phyloP scores from a whole-genome alignment of 805 yeast genomes.

The Debaryomyces hansenii region DNA sequence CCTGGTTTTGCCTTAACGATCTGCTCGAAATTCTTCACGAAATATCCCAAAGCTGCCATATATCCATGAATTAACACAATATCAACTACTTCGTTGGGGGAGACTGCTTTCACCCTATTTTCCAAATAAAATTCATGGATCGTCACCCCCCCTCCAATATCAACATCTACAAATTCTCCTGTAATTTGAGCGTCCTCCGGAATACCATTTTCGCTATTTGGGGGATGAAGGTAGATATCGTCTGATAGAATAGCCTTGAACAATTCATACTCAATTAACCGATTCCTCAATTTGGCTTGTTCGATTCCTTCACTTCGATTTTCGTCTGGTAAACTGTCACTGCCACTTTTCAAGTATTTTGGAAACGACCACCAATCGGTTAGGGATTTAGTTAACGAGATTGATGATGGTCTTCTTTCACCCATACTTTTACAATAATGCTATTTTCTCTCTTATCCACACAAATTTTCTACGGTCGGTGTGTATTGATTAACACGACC shows the following conservation, averaged over 20 bases:
- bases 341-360: constrained; percentile 7
- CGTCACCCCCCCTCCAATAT: constrained; percentile 24
- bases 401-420: constrained; percentile 13
- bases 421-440: neutral
- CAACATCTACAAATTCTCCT: constrained; percentile 30
- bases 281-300: constrained; percentile 23
- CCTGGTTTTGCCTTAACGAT: constrained; percentile 31
- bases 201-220: constrained; percentile 6
- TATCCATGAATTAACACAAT: constrained; percentile 43
- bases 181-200: constrained; percentile 2
- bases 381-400: constrained; percentile 24
- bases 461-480: no score
- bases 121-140: constrained; percentile 39
- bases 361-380: constrained; percentile 38
- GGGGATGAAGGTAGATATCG: constrained; percentile 26
- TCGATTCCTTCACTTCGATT: constrained; percentile 3
- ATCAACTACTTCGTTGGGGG: constrained; percentile 17
- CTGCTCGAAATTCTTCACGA: constrained; percentile 36
- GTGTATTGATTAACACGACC: no score
- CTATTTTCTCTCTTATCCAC: no score
- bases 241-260: constrained; percentile 32
- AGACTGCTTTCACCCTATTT: constrained; percentile 13
- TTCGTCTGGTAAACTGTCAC: constrained; percentile 17
- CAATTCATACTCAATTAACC: constrained; percentile 32
- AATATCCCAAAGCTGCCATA: constrained; percentile 46